These are phyloP conservation scores for Nakazawaea holstii DNA, from an alignment of 805 yeast genomes.

Conservation along the genomic window DNA sequence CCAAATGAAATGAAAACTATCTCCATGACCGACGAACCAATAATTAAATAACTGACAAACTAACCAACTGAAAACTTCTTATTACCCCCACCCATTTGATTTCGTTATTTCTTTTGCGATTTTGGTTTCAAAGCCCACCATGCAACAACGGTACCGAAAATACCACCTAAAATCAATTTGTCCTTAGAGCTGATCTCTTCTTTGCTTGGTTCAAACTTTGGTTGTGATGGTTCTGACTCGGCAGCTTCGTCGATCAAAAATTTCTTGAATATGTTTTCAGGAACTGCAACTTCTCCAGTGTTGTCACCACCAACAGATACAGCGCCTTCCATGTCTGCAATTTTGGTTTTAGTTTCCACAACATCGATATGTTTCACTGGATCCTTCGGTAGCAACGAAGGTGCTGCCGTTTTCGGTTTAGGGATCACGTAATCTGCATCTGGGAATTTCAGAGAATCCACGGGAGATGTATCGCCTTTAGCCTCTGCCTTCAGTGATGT, in stretches of 20 bases:
- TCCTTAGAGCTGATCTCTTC: constrained; percentile 11
- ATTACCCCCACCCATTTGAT: no score
- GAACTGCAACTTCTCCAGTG: constrained; percentile 1
- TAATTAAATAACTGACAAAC: no score
- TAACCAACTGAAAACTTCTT: no score
- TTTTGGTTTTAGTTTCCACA: constrained; percentile 6
- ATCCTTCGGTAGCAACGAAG: constrained; percentile 21
- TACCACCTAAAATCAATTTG: constrained; percentile 18
- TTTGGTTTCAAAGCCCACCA: constrained; percentile 28
- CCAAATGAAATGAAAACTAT: no score
- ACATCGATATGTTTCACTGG: constrained; percentile 1
- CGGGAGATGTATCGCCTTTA: constrained; percentile 53
- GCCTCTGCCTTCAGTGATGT: constrained; percentile 26
- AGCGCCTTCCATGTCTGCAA: constrained; percentile 10
- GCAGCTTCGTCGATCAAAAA: constrained; percentile 8
- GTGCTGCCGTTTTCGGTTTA: constrained; percentile 18
- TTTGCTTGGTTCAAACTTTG: constrained; percentile 9
- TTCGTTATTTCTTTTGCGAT: background rate
- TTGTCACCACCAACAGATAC: constrained; percentile 9
- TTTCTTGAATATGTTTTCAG: constrained; percentile 5
- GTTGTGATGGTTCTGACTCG: background rate
- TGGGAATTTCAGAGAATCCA: constrained; percentile 52
- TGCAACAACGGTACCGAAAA: constrained; percentile 22
- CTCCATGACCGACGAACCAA: no score
- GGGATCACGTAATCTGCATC: constrained; percentile 20